Percentiles rank a stretch among this genome's conserved stretches.
phyloP scores from a whole-genome alignment of 2,329 filamentous ascomycete species.

The Botryotinia narcissicola region DNA sequence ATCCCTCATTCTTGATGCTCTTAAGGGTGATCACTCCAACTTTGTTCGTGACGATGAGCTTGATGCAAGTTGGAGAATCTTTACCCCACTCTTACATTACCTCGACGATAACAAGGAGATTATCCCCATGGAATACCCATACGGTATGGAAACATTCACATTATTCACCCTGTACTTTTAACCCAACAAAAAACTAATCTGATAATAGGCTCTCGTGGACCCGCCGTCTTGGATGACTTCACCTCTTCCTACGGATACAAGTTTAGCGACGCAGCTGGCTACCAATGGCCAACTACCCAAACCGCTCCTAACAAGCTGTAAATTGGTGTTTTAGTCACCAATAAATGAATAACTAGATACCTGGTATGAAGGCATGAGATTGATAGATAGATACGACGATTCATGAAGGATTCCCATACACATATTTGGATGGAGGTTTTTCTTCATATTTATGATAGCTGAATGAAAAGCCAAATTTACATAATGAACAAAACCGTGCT shows the following conservation, averaged over 20 bases:
- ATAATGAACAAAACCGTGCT: not conserved
- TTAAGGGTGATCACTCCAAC: constrained; percentile 99
- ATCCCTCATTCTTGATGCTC: constrained; percentile 91
- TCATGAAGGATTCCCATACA: constrained; percentile 15
- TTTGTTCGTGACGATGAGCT: constrained; percentile 97
- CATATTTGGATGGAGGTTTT: not conserved
- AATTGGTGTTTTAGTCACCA: constrained; percentile 40
- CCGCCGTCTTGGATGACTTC: constrained; percentile 95
- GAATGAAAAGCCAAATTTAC: constrained; percentile 10
- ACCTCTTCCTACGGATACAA: constrained; percentile 98
- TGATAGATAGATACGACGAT: constrained; percentile 8
- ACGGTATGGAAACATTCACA: constrained; percentile 63
- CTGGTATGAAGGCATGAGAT: constrained; percentile 13
- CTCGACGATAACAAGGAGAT: constrained; percentile 99
- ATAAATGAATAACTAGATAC: constrained; percentile 8
- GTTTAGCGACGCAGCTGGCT: constrained; percentile 90
- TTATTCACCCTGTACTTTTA: not conserved
- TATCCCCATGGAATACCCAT: constrained; percentile 98
- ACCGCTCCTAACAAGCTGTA: constrained; percentile 78
- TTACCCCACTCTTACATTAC: constrained; percentile 95
- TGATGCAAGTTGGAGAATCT: constrained; percentile 97
- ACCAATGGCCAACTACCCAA: constrained; percentile 87
- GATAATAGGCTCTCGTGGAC: constrained; percentile 81
- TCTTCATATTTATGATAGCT: constrained; percentile 10
- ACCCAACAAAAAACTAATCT: not conserved